Evolutionary conservation across 768 basidiomycete species (phyloP), one percentile per base, ranked within the genome.

Genomic region (Suillus discolor): DNA sequence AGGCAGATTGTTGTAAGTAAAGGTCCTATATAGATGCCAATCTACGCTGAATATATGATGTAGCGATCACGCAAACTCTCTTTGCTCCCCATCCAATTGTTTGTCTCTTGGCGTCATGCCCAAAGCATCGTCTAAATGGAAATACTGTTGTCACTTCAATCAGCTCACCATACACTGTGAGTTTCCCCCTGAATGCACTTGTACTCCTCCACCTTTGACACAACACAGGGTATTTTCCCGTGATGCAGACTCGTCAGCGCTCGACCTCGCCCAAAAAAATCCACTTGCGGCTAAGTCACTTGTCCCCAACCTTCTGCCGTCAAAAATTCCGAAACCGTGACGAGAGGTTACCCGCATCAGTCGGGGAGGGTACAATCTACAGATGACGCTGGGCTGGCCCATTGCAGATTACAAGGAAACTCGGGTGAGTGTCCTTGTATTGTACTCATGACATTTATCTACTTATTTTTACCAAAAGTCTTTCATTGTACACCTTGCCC

Each of bases 111-210:
- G 42, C 7, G 47, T 28, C 25, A 62, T 62, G 47, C 61, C 57
- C 34, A 62, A 62, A 66, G 28, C 4, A 1, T 41, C 8, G 4
- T 34, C 62, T 11, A 31, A 39, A 23, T 66, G 65, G 65, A 28
- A 55, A 9, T 66, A 61, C 18, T 59, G 53, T 9, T 20, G 28
- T 13, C 57, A 67, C 25, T 67, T 67, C 62, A 20, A 45, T 11
- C 55, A 57, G 45, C 66, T 67, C 12, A 64, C 62, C n/a, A 16
- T 18, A 18, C 62, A 67, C 18, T 67, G 57, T 2, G 13, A 55
- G 28, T 67, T 67, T 31, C 62, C 57, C 6, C 62, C 62, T 3
- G 62, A 67, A 47, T 11, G 25, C n/a, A 34, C 45, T 3, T 38
- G 60, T 11, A 47, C 62, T 6, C 39, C 49, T 6, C 38, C 28